Base-by-base conservation (phyloP, 768 basidiomycete genomes). In the Lactifluus volemus region DNA sequence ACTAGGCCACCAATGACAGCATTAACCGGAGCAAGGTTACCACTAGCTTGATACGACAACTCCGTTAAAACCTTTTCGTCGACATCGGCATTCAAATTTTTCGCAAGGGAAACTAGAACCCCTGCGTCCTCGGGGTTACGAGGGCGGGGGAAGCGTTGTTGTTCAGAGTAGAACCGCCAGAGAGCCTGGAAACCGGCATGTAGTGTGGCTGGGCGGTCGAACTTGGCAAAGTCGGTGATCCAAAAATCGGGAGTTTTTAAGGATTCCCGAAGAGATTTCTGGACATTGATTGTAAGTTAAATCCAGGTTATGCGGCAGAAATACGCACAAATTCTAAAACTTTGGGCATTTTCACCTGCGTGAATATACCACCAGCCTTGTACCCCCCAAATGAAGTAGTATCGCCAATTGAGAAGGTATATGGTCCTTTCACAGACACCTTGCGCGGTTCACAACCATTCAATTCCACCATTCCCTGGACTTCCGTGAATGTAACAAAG, bases 321-420 rank as follows among this genome's bases (percentile, higher is more conserved):
- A 17, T 15, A 80, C 93, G 69, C 68, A 98, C 96, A 69, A 98
- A 99, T 71, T 93, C 84, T 52, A 98, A 76, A 53, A 93, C 81
- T 76, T 96, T 98, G 10, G 97, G 97, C 93, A 98, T 96, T 77
- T 98, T 99, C 65, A 98, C 94, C 73, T 99, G 97, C 7, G 91
- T 93, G 72, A 98, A 99, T 63, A 95, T 88, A 41, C 97, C 97
- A 29, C 96, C 97, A 32, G 83, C 71, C 66, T 85, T 83, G 75
- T 98, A 98, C 49, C 82, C 78, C 30, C 85, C 79, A 11, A 97
- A 71, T 39, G 79, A 79, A 34, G 85, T 82, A 2, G 95, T 98
- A 71, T 97, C 92, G 3, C 97, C 96, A 59, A 99, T 96, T 34
- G 88, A 78, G 74, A 99, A 99, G 0, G 97, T 98, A 71, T 98